These are phyloP conservation scores for Lycium ferocissimum DNA, from an alignment of 257 asterid genomes.

Conservation along the genomic window DNA sequence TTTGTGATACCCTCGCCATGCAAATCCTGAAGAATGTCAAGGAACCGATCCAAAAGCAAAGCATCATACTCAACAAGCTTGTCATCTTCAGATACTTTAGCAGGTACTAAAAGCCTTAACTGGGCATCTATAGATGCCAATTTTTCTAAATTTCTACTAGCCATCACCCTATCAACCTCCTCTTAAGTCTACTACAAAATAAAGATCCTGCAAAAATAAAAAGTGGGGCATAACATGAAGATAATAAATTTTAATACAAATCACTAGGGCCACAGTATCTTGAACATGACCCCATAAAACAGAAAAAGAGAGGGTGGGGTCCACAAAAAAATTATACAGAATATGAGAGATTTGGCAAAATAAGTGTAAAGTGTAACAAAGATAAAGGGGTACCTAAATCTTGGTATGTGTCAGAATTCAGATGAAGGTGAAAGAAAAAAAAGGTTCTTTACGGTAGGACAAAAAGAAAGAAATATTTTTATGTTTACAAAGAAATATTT, in stretches of 20 bases:
- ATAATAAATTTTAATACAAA: constrained; percentile 31
- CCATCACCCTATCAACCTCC: constrained; percentile 34
- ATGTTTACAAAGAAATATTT: too few species aligned
- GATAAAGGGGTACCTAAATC: constrained; percentile 23
- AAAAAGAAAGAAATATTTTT: neutral
- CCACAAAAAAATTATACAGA: neutral
- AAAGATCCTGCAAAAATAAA: constrained; percentile 35
- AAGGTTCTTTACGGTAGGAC: neutral
- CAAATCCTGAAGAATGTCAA: constrained; percentile 57
- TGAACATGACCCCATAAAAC: constrained; percentile 33
- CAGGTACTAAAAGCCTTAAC: constrained; percentile 53
- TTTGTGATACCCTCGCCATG: constrained; percentile 58
- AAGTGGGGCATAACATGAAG: constrained; percentile 4
- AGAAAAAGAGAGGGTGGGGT: neutral
- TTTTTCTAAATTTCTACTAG: constrained; percentile 51
- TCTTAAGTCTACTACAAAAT: constrained; percentile 12
- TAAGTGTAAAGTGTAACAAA: neutral
- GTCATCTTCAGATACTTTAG: constrained; percentile 56
- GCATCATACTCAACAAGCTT: constrained; percentile 66
- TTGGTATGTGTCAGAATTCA: neutral
- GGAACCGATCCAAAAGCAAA: constrained; percentile 57
- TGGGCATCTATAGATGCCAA: constrained; percentile 63
- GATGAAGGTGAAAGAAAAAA: neutral
- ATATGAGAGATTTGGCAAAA: neutral
- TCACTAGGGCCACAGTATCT: constrained; percentile 28